Conservation (phyloP, 176 grass and related monocot species). For the Neostapfia colusana region DNA sequence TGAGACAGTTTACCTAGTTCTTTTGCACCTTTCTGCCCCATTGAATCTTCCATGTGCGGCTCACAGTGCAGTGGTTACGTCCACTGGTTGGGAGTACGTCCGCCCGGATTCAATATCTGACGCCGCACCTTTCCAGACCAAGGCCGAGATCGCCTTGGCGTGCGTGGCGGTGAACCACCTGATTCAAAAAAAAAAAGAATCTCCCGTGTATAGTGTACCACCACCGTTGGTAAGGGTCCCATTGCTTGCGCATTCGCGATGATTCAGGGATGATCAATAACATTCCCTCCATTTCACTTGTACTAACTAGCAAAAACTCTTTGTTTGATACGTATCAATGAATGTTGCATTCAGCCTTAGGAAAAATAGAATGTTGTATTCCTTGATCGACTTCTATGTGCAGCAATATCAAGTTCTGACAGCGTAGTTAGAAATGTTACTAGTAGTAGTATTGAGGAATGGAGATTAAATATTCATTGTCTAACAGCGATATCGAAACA, state of each 20-base stretch:
- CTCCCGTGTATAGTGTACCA: constrained; percentile 8
- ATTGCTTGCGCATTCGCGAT: neutral
- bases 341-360: neutral
- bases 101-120: no score
- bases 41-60: constrained; percentile 26
- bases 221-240: neutral
- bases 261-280: neutral
- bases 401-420: neutral
- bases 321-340: neutral
- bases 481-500: no score
- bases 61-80: no score
- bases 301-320: neutral
- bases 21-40: neutral
- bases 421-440: no score
- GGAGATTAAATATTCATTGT: no score
- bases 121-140: no score
- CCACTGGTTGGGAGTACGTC: no score
- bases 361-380: neutral
- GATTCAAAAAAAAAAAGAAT: no score
- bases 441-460: no score
- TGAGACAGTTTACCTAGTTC: constrained; percentile 5
- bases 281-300: neutral
- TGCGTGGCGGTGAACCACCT: no score
- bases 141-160: no score
- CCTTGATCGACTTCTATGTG: neutral